phyloP scores from a whole-genome alignment of 73 alveolate species.

The Uronychia binucleata region DNA sequence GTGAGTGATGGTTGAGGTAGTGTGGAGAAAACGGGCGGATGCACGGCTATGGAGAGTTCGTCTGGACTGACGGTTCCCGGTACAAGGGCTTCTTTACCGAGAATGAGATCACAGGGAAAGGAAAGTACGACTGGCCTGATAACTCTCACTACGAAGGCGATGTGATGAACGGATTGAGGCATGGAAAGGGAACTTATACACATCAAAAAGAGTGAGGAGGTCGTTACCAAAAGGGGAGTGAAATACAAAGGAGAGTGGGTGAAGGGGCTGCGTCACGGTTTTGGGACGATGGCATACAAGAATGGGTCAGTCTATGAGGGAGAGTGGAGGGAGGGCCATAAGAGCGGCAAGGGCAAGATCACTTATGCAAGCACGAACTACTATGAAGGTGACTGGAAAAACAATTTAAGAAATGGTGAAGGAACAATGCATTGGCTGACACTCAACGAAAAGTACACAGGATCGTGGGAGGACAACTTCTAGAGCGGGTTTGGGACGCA shows the following conservation, averaged over 20 bases:
- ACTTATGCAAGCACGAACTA: constrained; percentile 91
- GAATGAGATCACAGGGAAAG: constrained; percentile 89
- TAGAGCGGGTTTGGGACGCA: constrained; percentile 98
- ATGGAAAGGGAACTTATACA: constrained; percentile 83
- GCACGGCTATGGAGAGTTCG: constrained; percentile 82
- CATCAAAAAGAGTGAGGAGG: constrained; percentile 54
- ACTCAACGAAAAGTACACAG: constrained; percentile 93
- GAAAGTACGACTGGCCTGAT: constrained; percentile 73
- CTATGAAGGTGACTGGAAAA: constrained; percentile 95
- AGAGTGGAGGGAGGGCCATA: constrained; percentile 85
- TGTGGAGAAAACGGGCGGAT: constrained; percentile 18
- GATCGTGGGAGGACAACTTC: constrained; percentile 96
- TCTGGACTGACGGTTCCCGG: constrained; percentile 74
- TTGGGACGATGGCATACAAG: constrained; percentile 81
- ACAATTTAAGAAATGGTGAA: constrained; percentile 92
- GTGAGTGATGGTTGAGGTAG: constrained; percentile 50
- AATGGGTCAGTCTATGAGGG: constrained; percentile 95
- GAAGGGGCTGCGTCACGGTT: constrained; percentile 89
- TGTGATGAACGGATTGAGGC: constrained; percentile 89
- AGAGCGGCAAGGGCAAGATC: constrained; percentile 94
- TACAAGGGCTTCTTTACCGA: constrained; percentile 85
- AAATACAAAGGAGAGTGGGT: constrained; percentile 92
- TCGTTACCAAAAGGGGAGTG: constrained; percentile 43
- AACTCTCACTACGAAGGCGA: constrained; percentile 80
- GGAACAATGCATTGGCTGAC: constrained; percentile 96